phyloP scores from a whole-genome alignment of 2,329 filamentous ascomycete species.

The Aspergillus persii region DNA sequence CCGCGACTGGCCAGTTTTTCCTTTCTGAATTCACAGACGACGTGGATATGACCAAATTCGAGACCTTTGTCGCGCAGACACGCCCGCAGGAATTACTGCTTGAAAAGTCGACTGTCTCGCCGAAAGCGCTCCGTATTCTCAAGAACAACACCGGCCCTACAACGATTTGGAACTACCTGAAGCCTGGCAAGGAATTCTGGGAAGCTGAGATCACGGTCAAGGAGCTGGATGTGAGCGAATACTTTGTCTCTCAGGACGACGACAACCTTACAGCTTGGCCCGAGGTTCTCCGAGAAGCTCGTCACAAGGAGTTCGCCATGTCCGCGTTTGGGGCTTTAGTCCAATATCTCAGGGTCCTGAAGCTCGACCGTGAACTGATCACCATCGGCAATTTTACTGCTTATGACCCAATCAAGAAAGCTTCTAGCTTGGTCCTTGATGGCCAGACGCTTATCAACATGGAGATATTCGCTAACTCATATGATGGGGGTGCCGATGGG shows the following conservation, averaged over 20 bases:
- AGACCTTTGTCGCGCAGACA: conserved; percentile 92
- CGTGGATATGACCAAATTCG: conserved; percentile 89
- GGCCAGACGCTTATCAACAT: conserved; percentile 96
- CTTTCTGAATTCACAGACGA: conserved; percentile 92
- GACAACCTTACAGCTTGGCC: conserved; percentile 73
- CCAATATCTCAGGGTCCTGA: conserved; percentile 80
- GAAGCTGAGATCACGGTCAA: conserved; percentile 76
- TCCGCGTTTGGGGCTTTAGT: conserved; percentile 87
- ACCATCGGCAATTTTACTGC: conserved; percentile 86
- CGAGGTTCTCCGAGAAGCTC: conserved; percentile 65
- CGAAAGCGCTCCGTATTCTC: conserved; percentile 85
- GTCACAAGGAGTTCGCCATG: conserved; percentile 78
- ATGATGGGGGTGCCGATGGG: conserved; percentile 78
- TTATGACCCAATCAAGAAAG: conserved; percentile 91
- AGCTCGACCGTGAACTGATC: conserved; percentile 82
- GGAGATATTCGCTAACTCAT: conserved; percentile 93
- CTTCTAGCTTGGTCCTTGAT: conserved; percentile 84
- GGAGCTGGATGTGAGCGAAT: conserved; percentile 75
- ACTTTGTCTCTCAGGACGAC: conserved; percentile 65
- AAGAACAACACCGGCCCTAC: conserved; percentile 94
- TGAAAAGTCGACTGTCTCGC: conserved; percentile 81
- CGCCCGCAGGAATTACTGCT: conserved; percentile 83
- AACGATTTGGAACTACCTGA: conserved; percentile 93
- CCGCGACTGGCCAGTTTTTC: conserved; percentile 92
- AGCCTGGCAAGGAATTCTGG: conserved; percentile 87